A percentile compares a stretch with the other conserved stretches of the same genome.
Evolutionary conservation across 306 rosid species (phyloP).

Genomic region (Trifolium pratense): DNA sequence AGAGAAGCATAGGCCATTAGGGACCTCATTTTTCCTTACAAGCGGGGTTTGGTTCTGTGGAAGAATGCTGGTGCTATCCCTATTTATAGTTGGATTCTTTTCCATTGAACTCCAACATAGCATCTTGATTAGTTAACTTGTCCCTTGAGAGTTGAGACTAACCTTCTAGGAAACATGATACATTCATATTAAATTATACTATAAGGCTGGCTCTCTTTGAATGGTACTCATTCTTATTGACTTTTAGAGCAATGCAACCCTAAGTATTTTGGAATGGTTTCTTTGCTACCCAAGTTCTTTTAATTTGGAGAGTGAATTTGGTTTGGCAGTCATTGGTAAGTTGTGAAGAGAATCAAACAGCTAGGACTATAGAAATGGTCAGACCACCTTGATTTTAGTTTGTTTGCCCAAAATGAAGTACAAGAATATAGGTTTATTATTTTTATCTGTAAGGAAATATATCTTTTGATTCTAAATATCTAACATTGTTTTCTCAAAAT

Average conservation of each 20-base stretch:
- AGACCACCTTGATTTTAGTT: background rate
- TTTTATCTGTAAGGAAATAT: background rate
- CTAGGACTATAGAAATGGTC: background rate
- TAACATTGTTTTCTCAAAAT: background rate
- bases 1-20: constrained; percentile 43
- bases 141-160: constrained; percentile 11
- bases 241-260: constrained; percentile 26
- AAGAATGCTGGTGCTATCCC: background rate
- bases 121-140: constrained; percentile 5
- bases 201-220: constrained; percentile 1
- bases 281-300: background rate
- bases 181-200: background rate
- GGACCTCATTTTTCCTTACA: constrained; percentile 56
- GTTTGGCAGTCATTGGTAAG: constrained; percentile 16
- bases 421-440: background rate
- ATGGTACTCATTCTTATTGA: constrained; percentile 19
- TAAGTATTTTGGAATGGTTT: constrained; percentile 32
- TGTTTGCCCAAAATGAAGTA: background rate
- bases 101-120: constrained; percentile 3
- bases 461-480: background rate
- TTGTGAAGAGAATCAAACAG: constrained; percentile 4
- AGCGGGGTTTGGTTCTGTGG: constrained; percentile 34
- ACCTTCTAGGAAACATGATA: constrained; percentile 40
- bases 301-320: constrained; percentile 8
- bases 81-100: constrained; percentile 42